These are phyloP conservation scores for Anisodus acutangulus DNA, from an alignment of 257 asterid genomes.

Conservation along the genomic window DNA sequence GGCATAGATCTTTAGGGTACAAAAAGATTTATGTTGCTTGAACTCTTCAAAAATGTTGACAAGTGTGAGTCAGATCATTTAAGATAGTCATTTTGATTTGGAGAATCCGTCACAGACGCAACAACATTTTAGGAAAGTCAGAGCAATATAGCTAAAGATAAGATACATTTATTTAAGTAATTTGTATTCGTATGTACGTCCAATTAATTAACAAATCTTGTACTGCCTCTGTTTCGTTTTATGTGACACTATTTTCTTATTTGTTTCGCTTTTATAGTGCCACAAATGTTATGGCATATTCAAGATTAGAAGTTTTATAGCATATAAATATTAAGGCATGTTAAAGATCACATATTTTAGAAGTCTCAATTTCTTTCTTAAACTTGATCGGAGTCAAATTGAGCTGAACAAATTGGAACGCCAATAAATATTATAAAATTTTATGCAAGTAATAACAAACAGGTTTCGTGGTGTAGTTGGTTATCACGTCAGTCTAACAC, in stretches of 20 bases:
- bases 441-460: no score
- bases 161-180: no score
- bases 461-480: slow-evolving; percentile 72
- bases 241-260: no score
- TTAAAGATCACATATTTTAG: neutral
- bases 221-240: neutral
- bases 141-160: no score
- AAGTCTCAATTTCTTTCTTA: neutral
- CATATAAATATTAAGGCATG: neutral
- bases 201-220: no score
- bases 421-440: no score
- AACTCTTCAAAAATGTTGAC: neutral
- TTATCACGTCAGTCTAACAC: slow-evolving; percentile 86
- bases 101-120: no score
- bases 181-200: no score
- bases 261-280: no score
- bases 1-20: neutral
- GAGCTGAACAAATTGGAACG: neutral
- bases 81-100: no score
- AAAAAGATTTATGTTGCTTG: neutral
- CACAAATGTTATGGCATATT: neutral
- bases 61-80: neutral
- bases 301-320: neutral
- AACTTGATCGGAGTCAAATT: neutral
- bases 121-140: no score